Evolutionary conservation across 2,329 filamentous ascomycete species (phyloP).

Genomic region (Didymella arachidicola): DNA sequence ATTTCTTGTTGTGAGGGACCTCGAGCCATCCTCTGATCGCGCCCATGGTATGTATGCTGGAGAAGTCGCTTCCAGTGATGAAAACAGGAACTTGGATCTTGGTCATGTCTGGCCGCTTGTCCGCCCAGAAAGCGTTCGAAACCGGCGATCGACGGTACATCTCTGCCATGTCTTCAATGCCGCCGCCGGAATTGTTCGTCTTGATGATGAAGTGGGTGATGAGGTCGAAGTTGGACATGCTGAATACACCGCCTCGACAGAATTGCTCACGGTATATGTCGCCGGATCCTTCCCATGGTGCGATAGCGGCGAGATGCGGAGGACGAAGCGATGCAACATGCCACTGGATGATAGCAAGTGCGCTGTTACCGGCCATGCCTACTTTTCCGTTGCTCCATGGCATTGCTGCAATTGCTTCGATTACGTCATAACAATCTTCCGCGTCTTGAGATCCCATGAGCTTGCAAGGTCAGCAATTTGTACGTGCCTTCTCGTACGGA

Average conservation of each 20-base stretch:
- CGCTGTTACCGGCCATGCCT: slow-evolving; percentile 56
- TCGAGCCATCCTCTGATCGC: slow-evolving; percentile 26
- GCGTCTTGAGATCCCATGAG: slow-evolving; percentile 56
- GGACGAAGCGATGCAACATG: slow-evolving; percentile 54
- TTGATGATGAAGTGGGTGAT: slow-evolving; percentile 29
- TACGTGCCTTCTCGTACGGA: slow-evolving; percentile 1
- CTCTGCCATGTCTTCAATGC: slow-evolving; percentile 51
- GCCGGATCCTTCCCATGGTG: slow-evolving; percentile 58
- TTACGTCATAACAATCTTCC: slow-evolving; percentile 57
- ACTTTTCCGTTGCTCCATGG: slow-evolving; percentile 57
- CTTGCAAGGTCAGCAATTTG: neutral
- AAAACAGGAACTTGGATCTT: slow-evolving; percentile 34
- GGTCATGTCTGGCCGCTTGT: slow-evolving; percentile 31
- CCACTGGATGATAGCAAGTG: slow-evolving; percentile 55
- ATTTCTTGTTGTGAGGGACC: slow-evolving; percentile 28
- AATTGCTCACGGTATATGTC: slow-evolving; percentile 60
- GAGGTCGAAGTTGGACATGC: slow-evolving; percentile 53
- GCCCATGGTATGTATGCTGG: slow-evolving; percentile 31
- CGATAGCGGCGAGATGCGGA: slow-evolving; percentile 54
- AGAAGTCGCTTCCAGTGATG: slow-evolving; percentile 28
- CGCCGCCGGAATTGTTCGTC: neutral
- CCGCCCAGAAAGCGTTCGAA: slow-evolving; percentile 32
- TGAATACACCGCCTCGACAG: slow-evolving; percentile 46
- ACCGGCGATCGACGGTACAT: slow-evolving; percentile 52
- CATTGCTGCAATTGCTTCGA: slow-evolving; percentile 54